These are phyloP conservation scores for Vicia faba DNA, from an alignment of 306 rosid species.

Conservation along the genomic window DNA sequence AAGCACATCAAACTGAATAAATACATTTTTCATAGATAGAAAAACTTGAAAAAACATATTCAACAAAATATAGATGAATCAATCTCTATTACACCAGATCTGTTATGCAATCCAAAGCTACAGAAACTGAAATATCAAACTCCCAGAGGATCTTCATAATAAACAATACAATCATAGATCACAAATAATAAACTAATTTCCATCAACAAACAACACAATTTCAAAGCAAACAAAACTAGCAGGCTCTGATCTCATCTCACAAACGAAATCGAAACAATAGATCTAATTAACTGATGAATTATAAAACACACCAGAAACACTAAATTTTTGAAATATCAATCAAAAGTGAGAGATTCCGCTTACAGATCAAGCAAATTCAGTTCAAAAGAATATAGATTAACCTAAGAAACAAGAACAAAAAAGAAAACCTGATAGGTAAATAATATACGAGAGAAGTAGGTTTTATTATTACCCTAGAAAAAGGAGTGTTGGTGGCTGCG, in stretches of 20 bases:
- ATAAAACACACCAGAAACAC: background rate
- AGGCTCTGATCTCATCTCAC: background rate
- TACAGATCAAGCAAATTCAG: slow-evolving; percentile 5
- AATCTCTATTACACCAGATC: background rate
- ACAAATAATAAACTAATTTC: background rate
- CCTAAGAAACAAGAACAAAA: background rate
- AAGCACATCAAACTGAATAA: too few species aligned
- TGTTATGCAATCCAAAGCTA: background rate
- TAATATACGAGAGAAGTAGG: background rate
- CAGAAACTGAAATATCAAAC: background rate
- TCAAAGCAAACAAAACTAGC: slow-evolving; percentile 6
- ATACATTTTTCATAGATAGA: too few species aligned
- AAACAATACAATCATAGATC: background rate
- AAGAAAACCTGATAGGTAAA: background rate
- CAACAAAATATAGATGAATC: too few species aligned
- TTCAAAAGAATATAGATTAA: background rate
- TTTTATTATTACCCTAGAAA: slow-evolving; percentile 2
- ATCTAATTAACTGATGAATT: background rate
- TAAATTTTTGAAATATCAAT: too few species aligned
- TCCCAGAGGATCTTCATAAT: background rate
- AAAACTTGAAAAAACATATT: too few species aligned
- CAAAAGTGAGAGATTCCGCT: background rate
- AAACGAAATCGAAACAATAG: background rate
- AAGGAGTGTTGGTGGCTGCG: slow-evolving; percentile 27
- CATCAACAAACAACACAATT: background rate